Base-by-base conservation (phyloP, 2,329 filamentous ascomycete genomes). In the Tolypocladium paradoxum region DNA sequence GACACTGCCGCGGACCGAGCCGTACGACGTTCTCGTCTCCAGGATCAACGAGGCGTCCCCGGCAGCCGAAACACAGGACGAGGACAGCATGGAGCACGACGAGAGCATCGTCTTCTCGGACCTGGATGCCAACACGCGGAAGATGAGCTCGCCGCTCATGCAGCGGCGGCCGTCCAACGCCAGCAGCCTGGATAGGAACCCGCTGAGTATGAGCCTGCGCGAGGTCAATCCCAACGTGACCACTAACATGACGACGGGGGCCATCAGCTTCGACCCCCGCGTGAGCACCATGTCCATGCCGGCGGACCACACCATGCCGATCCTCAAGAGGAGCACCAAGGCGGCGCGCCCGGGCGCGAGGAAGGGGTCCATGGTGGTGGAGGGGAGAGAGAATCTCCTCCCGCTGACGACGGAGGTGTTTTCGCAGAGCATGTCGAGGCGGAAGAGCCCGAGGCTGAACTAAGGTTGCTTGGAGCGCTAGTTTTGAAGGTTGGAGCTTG, bases 1-100 rank as follows among this genome's bases (percentile, higher is more conserved):
- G 1, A 75, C 78, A 2, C 76, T 99, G 1, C 93, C 93, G 4
- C 83, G 84, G 29, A 97, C 93, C 0, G 70, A 71, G 29, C 58
- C 74, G 0, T 74, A 74, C 57, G 73, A 75, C 1, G 58, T 66
- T 16, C 68, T 80, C 20, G 65, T 78, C 36, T 70, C 72, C 18
- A 69, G 67, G 45, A 62, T 74, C 49, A 66, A 72, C 20, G 72
- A 70, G 22, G 55, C 48, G 43, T 6, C 43, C 7, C 27, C 18
- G 8, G 8, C 43, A 4, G 20, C 4, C 27, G 12, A 29, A 3
- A 47, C 20, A 6, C 43, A 50, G 22, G 54, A 52, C 5, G 54
- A 49, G 29, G 51, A 53, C 24, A 27, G 52, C 27, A 37, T 27
- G 3, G 37, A 36, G 31, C 37, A 16, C 16, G 40, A 45, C n/a